Percentiles rank a stretch among this genome's conserved stretches.
Conservation (phyloP, 495 filamentous ascomycete species). For the Glonium stellatum region DNA sequence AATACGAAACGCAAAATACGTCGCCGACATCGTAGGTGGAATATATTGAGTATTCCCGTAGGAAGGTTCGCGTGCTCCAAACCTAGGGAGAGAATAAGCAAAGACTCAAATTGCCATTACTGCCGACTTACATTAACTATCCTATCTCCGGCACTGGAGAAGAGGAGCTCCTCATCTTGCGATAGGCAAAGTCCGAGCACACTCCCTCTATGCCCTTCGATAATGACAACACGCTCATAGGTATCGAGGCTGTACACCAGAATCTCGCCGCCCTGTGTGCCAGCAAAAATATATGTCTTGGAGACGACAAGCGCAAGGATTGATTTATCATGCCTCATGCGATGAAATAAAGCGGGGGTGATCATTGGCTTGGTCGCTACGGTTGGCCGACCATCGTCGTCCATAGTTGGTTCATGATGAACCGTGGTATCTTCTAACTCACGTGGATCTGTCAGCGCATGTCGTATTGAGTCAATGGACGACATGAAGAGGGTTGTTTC, state of each 20-base stretch:
- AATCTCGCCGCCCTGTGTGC: conserved; percentile 87
- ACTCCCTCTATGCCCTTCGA: conserved; percentile 83
- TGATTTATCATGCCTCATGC: conserved; percentile 62
- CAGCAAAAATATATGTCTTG: conserved; percentile 65
- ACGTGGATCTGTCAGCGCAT: conserved; percentile 16
- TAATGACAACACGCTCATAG: conserved; percentile 64
- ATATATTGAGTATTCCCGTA: conserved; percentile 79
- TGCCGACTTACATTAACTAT: conserved; percentile 70
- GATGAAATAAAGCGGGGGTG: conserved; percentile 55
- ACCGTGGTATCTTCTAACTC: conserved; percentile 7
- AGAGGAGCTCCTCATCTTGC: conserved; percentile 64
- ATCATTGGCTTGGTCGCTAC: neutral
- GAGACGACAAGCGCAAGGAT: conserved; percentile 66
- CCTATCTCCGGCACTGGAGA: conserved; percentile 90
- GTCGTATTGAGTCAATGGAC: neutral
- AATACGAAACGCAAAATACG: conserved; percentile 88
- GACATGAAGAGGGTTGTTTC: neutral
- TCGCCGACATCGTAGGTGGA: conserved; percentile 93
- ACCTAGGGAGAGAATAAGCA: conserved; percentile 42
- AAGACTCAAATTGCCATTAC: conserved; percentile 28
- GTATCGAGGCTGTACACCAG: conserved; percentile 83
- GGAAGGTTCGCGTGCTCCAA: conserved; percentile 55
- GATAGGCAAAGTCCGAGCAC: conserved; percentile 80
- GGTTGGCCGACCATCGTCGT: conserved; percentile 1
- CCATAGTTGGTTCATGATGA: conserved; percentile 15